Evolutionary conservation across 2,329 filamentous ascomycete species (phyloP), one percentile per base, ranked within the genome.

Genomic region (Clonostachys rhizophaga): DNA sequence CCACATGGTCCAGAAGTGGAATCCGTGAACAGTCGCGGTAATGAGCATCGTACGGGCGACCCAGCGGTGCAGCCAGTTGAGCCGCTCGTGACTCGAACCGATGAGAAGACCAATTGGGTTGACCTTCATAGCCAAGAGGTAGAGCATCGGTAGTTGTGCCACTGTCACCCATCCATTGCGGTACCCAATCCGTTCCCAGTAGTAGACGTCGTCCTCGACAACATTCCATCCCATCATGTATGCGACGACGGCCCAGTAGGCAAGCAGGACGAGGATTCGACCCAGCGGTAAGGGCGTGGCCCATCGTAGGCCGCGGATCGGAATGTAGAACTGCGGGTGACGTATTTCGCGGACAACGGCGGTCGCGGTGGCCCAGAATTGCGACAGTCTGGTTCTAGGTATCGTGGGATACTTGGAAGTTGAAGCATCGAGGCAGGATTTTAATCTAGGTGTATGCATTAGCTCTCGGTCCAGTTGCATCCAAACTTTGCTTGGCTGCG

Each of bases 1-100:
- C 57, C 57, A 59, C 18, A 59, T 57, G 14, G 47, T 46, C 4
- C 43, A 42, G 10, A 59, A 59, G 42, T 58, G 59, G 0, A 51
- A 50, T 5, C 57, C 57, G 20, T 59, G 57, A 3, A 59, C 47
- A 13, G 57, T 59, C 2, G 57, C 55, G 40, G 53, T 58, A 18
- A 46, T 43, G 13, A 58, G 10, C 59, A 59, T 1, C 57, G 91
- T 81, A 34, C 89, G 80, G 37, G 88, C 89, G 52, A 89, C 78
- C 88, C 89, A 94, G 53, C 89, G 67, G 52, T 73, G 70, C n/a
- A 73, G 58, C 9, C 73, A 83, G 64, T 97, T 97, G 76, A 95
- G 97, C 1, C 91, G 95, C 65, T 97, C 94, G 69, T 96, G 97
- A 65, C 89, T 92, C 63, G 97, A 86, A 57, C 86, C 81, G 48